Percentiles rank a stretch among this genome's conserved stretches.
These are phyloP conservation scores for Sclerotinia trifoliorum DNA, from an alignment of 2,329 filamentous ascomycete species.

Conservation along the genomic window DNA sequence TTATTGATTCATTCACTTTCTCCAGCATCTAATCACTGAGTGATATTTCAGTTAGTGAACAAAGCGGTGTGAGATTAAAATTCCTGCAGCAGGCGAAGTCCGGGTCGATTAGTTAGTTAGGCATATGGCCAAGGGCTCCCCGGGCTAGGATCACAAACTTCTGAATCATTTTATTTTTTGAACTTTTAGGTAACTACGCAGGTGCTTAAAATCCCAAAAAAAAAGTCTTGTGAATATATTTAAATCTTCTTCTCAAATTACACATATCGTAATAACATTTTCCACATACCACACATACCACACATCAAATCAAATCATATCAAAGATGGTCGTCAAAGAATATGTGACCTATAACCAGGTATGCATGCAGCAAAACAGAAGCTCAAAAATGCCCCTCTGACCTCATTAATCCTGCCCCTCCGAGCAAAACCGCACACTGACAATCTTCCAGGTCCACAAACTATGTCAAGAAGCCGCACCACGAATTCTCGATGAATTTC, in stretches of 20 bases:
- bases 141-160: slow-evolving; percentile 3
- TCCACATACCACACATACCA: background rate
- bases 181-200: background rate
- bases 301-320: background rate
- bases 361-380: slow-evolving; percentile 40
- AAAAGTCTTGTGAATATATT: background rate
- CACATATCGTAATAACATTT: background rate
- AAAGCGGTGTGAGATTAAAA: background rate
- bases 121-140: background rate
- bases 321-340: slow-evolving; percentile 73
- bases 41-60: background rate
- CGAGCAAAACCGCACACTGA: slow-evolving; percentile 28
- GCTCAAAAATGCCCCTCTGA: background rate
- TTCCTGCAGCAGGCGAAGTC: slow-evolving; percentile 6
- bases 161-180: slow-evolving; percentile 9
- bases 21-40: background rate
- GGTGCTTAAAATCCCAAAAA: background rate
- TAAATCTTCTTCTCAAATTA: slow-evolving; percentile 1
- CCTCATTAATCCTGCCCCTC: slow-evolving; percentile 22
- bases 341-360: slow-evolving; percentile 94
- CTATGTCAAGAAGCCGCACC: slow-evolving; percentile 85
- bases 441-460: slow-evolving; percentile 76
- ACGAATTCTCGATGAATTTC: slow-evolving; percentile 78
- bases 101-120: background rate
- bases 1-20: background rate